Evolutionary conservation across 257 asterid species (phyloP).

Genomic region (Asclepias syriaca): DNA sequence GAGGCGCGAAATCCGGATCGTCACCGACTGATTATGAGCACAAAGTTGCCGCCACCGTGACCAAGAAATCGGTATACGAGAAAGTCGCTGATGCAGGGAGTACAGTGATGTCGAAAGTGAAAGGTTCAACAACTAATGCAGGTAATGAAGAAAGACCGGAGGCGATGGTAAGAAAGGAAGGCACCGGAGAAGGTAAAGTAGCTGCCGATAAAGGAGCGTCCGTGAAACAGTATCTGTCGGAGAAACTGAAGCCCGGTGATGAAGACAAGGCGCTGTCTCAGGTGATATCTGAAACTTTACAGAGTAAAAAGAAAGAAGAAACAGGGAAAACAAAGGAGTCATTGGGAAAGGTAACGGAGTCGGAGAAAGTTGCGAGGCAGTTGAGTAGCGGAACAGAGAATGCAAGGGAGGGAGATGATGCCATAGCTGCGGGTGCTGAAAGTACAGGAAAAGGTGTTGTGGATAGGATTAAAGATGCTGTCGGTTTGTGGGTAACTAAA

Average conservation of each 20-base stretch:
- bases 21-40: constrained; percentile 34
- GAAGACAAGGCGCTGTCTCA: constrained; percentile 75
- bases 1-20: constrained; percentile 10
- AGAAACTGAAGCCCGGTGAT: constrained; percentile 60
- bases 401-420: constrained; percentile 35
- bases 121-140: constrained; percentile 14
- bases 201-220: constrained; percentile 46
- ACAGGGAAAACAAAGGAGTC: constrained; percentile 16
- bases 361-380: constrained; percentile 40
- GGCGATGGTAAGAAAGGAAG: background rate
- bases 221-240: constrained; percentile 43
- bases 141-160: constrained; percentile 7
- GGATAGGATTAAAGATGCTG: constrained; percentile 46
- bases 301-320: constrained; percentile 28
- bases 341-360: constrained; percentile 43
- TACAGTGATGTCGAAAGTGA: constrained; percentile 32
- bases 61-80: constrained; percentile 25
- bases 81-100: constrained; percentile 35
- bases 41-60: constrained; percentile 21
- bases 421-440: constrained; percentile 28
- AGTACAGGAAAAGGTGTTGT: constrained; percentile 40
- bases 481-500: constrained; percentile 56
- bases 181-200: background rate
- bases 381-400: constrained; percentile 34
- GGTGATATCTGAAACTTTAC: constrained; percentile 38